Evolutionary conservation across 2,329 filamentous ascomycete genomes (phyloP), one percentile per base, ranked within the genome.

Genomic region (Diaporthe citri): DNA sequence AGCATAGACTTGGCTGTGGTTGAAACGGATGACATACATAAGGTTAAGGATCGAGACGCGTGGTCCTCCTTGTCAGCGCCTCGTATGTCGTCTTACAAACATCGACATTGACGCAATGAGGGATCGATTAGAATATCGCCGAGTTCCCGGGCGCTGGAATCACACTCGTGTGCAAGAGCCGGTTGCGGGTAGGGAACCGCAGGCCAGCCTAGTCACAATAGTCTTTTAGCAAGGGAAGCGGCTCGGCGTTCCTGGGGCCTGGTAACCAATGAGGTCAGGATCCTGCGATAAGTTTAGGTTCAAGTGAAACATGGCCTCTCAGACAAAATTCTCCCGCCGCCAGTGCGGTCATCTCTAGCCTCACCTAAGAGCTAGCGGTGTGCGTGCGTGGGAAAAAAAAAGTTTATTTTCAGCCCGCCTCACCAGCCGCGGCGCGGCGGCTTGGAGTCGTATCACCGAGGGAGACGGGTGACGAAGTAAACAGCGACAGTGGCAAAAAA

Each of bases 231-330:
- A 41, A 69, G 46, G 31, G 15, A 39, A 52, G 46, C 48, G 48
- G 46, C 64, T 39, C 31, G 46, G 64, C 31, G 64, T 69, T 55
- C 46, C 64, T 55, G n/a, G 34, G n/a, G 15, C 34, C 2, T 28
- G 64, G 64, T 69, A 69, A 69, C 64, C 64, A 69, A 69, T 69
- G 46, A 31, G 64, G 34, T 39, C n/a, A 8, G 48, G 64, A 69
- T 55, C 64, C 48, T 41, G 34, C 34, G 64, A 8, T 41, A 41
- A 41, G n/a, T 69, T 55, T 55, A 69, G 48, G 64, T 69, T 69
- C 64, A 41, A 41, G 64, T 69, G 64, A 69, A 69, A 69, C 64
- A 55, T 67, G 34, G 48, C 34, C 48, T 41, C 34, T 69, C 48
- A 28, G 64, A n/a, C 34, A 28, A 22, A 51, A 5, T 69, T 69